Evolutionary conservation across 495 filamentous ascomycete genomes (phyloP).

Genomic region (Coniosporium apollinis): DNA sequence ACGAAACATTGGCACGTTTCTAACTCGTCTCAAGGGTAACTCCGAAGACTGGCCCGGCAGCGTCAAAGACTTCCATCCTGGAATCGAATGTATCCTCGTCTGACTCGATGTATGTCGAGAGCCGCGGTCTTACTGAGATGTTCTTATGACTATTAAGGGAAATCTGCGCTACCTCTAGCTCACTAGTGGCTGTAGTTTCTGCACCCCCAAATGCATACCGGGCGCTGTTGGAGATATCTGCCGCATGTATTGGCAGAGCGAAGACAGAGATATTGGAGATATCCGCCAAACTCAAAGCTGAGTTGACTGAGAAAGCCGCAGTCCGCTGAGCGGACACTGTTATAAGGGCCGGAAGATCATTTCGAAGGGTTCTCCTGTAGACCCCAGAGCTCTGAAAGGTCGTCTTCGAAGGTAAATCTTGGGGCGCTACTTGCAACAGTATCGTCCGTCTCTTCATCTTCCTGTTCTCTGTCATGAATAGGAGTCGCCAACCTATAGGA

Average conservation of each 20-base stretch:
- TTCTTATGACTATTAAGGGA: no score
- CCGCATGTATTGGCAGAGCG: conserved; percentile 1
- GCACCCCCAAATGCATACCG: neutral
- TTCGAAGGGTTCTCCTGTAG: neutral
- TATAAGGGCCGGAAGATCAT: neutral
- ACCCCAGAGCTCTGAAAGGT: neutral
- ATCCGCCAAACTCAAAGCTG: conserved; percentile 1
- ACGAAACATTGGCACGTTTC: no score
- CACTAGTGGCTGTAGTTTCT: no score
- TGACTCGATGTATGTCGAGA: no score
- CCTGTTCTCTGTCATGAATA: no score
- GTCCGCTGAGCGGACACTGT: conserved; percentile 1
- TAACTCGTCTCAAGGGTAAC: no score
- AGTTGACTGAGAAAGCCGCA: conserved; percentile 2
- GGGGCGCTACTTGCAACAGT: neutral
- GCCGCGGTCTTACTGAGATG: no score
- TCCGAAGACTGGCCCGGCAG: no score
- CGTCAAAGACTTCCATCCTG: no score
- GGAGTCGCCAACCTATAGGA: no score
- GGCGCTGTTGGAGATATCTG: neutral
- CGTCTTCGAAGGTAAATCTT: neutral
- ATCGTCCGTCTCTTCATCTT: neutral
- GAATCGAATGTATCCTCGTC: no score
- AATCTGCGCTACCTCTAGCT: no score
- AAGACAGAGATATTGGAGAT: conserved; percentile 3